Base-by-base conservation (phyloP, 257 asterid genomes). In the Petrea volubilis region DNA sequence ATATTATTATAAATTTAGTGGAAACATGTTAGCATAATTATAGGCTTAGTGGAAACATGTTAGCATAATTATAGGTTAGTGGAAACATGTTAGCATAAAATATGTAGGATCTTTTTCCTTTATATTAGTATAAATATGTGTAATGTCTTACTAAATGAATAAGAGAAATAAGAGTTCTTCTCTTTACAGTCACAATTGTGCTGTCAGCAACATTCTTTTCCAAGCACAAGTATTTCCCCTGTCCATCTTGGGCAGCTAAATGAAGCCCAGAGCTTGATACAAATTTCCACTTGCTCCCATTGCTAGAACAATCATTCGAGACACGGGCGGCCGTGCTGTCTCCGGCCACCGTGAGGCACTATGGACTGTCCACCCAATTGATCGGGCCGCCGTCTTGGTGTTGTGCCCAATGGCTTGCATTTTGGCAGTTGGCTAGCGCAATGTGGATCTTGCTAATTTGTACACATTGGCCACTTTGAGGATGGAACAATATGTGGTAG, bases 381-480 rank as follows among this genome's bases (percentile, higher is more conserved):
- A 89, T 81, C 9, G 78, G 67, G 5, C 66, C 82, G 11, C 52
- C 77, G 1, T 85, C 79, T 66, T 64, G 71, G 70, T 80, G 70
- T 12, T 71, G 83, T 14, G 38, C 83, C 87, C 87, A 85, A 14
- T 70, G 77, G 34, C 77, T 78, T 3, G 80, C 77, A 1, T 27
- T 66, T 8, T 28, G 33, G 79, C 93, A 88, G n/a, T 61, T 64
- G 12, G 70, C 81, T 28, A 77, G 44, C 13, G 52, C 5, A 4
- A 78, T 15, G 14, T 25, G 50, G 5, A 18, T 27, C 0, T 71
- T 24, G 44, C 36, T 49, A 50, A 68, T 14, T 36, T 77, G 70
- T 38, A 62, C 78, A 34, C 91, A 85, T 58, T 64, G 70, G 7
- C 97, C 96, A 71, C 87, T 88, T 41, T 68, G 80, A 18, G 93